phyloP scores from a whole-genome alignment of 2,329 filamentous ascomycete genomes.

The Talaromyces sp. region DNA sequence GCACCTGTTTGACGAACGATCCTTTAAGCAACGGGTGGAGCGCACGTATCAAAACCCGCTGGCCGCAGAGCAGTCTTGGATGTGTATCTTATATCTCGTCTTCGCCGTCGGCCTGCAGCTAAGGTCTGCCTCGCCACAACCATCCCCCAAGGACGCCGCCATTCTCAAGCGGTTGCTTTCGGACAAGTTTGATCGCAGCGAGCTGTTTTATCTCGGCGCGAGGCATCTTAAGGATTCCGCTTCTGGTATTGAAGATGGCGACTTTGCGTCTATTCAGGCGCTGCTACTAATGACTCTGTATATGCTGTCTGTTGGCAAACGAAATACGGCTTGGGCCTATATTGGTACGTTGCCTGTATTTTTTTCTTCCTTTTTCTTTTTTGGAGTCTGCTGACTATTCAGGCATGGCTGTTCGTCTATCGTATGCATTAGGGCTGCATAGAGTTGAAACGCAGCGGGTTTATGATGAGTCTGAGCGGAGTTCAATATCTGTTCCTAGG shows the following conservation, averaged over 20 bases:
- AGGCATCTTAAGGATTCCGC: constrained; percentile 46
- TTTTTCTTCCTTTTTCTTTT: too few relatives aligned
- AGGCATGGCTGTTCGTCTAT: constrained; percentile 60
- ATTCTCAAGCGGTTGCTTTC: constrained; percentile 48
- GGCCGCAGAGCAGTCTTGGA: constrained; percentile 43
- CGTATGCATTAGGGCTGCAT: constrained; percentile 58
- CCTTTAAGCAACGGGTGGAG: constrained; percentile 47
- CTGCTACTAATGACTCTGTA: constrained; percentile 60
- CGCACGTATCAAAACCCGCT: constrained; percentile 52
- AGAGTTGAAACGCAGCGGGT: constrained; percentile 49
- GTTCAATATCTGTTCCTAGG: constrained; percentile 12
- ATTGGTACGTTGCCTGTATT: constrained; percentile 40
- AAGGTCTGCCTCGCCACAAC: constrained; percentile 9
- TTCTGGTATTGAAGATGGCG: constrained; percentile 53
- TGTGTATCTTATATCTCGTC: constrained; percentile 57
- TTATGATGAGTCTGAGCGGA: constrained; percentile 11
- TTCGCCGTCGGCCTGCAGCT: constrained; percentile 58
- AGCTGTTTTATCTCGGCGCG: constrained; percentile 57
- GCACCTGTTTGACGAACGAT: constrained; percentile 51
- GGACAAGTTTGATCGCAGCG: constrained; percentile 49
- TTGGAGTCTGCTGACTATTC: constrained; percentile 10
- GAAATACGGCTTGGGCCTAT: constrained; percentile 59
- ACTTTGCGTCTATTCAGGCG: constrained; percentile 61
- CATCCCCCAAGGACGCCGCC: constrained; percentile 34
- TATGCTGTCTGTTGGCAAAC: constrained; percentile 55